phyloP scores from a whole-genome alignment of 2,329 filamentous ascomycete species.

The Aspergillus sp. region DNA sequence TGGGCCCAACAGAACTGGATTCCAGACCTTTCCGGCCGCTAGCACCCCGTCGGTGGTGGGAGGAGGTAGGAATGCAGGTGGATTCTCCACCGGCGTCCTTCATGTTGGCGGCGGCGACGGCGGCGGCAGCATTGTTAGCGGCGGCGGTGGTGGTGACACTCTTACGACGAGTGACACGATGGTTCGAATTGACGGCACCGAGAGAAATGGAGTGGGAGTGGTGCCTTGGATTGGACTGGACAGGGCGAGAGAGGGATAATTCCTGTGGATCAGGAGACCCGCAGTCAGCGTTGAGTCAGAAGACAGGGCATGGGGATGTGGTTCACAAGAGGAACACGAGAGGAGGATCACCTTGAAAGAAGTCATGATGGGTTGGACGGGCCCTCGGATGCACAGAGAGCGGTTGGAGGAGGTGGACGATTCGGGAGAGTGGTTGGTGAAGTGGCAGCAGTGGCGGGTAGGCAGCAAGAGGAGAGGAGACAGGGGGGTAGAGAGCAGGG shows the following conservation, averaged over 20 bases:
- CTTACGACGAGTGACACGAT: slow-evolving; percentile 86
- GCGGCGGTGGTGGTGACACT: slow-evolving; percentile 71
- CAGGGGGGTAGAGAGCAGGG: slow-evolving; percentile 2
- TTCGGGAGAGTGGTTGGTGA: neutral
- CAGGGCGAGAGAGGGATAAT: slow-evolving; percentile 53
- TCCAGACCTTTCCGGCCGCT: slow-evolving; percentile 46
- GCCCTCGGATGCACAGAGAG: slow-evolving; percentile 23
- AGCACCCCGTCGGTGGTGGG: slow-evolving; percentile 43
- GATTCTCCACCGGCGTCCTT: slow-evolving; percentile 51
- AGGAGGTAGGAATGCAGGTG: slow-evolving; percentile 49
- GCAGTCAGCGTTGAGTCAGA: neutral
- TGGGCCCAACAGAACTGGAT: slow-evolving; percentile 48
- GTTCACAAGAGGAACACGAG: neutral
- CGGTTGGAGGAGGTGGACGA: slow-evolving; percentile 4
- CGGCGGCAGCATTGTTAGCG: slow-evolving; percentile 58
- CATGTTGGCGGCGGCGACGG: slow-evolving; percentile 53
- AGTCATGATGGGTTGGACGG: slow-evolving; percentile 23
- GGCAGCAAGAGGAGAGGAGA: slow-evolving; percentile 1
- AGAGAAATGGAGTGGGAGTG: slow-evolving; percentile 76
- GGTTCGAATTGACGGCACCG: slow-evolving; percentile 65
- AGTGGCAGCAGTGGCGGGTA: neutral
- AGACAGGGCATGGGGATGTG: neutral
- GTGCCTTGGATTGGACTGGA: slow-evolving; percentile 60
- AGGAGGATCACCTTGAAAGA: slow-evolving; percentile 29
- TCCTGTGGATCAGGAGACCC: slow-evolving; percentile 18